Evolutionary conservation across 495 filamentous ascomycete genomes (phyloP), one percentile per base, ranked within the genome.

Genomic region (Lophiostoma macrostomum): DNA sequence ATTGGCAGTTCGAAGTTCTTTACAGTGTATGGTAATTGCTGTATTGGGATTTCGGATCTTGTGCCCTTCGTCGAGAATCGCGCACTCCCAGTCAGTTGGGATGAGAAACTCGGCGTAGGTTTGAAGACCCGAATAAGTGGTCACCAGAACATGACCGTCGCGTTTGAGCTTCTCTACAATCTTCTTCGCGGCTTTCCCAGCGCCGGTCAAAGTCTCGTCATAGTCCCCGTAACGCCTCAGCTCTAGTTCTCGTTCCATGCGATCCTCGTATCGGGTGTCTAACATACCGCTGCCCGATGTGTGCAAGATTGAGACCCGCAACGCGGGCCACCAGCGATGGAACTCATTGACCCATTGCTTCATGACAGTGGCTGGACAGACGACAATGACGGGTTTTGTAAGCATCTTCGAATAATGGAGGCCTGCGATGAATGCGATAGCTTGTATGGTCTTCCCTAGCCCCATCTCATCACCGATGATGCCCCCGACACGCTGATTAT

Each of bases 401-500:
- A 95, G 74, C 64, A 81, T 87, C 32, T 84, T 85, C 68, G 88
- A 95, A 65, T 96, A 88, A 65, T 96, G 93, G 22, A 98, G 71
- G 1, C 87, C 84, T 2, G 93, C 93, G 23, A 97, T 71, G 62
- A 96, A 96, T 0, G 91, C 83, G 40, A 98, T 96, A 41, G 88
- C 74, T 67, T 96, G 91, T 22, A 98, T 87, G 0, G 93, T 98
- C 69, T 98, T 98, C 10, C 93, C 93, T 12, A 97, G 76, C 0
- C 93, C 93, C 93, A 98, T 98, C 73, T 98, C 93, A 60, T 98
- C 93, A 5, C 90, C 93, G 40, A 98, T 78, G 48, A 98, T 98
- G 12, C 93, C 93, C 19, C 93, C 93, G 23, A 95, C 89, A 56
- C 85, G 77, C 66, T 95, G 87, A 34, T 81, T 75, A 66, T 95